Evolutionary conservation across 176 grass and related monocot genomes (phyloP), one percentile per base, ranked within the genome.

Genomic region (Juncus effusus): DNA sequence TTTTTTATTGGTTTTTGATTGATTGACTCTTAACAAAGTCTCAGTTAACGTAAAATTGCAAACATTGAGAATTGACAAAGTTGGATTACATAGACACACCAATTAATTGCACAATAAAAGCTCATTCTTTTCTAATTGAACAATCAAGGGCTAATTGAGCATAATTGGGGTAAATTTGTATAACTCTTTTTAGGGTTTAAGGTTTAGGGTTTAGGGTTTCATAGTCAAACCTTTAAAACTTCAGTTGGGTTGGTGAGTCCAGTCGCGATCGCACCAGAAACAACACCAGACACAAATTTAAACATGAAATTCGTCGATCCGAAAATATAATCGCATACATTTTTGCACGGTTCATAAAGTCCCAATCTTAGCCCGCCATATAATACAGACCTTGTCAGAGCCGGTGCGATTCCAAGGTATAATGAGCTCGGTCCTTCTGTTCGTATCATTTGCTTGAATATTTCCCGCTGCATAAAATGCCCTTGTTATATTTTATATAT

Each of bases 361-460:
- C 93, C 88, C 78, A 97, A 82, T 68, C 88, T 78, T 77, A 97
- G 88, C 60, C 93, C 88, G 45, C 93, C 93, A 66, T 97, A 97
- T 67, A 97, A 54, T 62, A 91, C 56, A 45, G 93, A 91, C 74
- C 93, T 91, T 9, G 60, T 79, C 65, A 97, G 79, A 45, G 93
- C 84, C 47, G 88, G 88, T 84, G 70, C 71, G 52, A 97, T 76
- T 77, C 93, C 93, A 59, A 92, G 75, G 73, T 97, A 92, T 15
- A 97, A 82, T 80, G 88, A 77, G 3, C 77, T 58, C 79, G 85
- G 72, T 50, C 93, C 88, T 87, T 97, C 93, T 70, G 10, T 37
- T 79, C 81, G 64, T 44, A 97, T 70, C 67, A 97, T 79, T 77
- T 84, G 85, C 3, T 66, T 75, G 79, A 88, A 92, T 70, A 86